A percentile compares a stretch with the other conserved stretches of the same genome.
Evolutionary conservation across 1,284 basidiomycete genomes (phyloP).

Genomic region (Sphagnurus paluster): DNA sequence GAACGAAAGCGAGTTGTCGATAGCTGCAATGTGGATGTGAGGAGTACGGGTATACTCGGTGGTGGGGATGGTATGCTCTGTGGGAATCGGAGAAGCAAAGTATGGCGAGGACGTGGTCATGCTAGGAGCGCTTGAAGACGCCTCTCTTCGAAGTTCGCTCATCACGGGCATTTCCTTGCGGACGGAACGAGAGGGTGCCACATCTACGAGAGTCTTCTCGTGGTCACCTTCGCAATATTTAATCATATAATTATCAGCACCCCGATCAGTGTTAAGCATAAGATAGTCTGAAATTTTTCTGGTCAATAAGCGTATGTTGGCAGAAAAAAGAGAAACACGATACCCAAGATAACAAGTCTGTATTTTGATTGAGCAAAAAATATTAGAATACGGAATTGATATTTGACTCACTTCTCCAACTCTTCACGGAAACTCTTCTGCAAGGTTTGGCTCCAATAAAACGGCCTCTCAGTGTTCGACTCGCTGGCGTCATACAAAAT

Average conservation of each 20-base stretch:
- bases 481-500: conserved; percentile 65
- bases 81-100: conserved; percentile 32
- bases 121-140: conserved; percentile 38
- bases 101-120: conserved; percentile 37
- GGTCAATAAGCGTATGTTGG: conserved; percentile 2
- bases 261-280: conserved; percentile 87
- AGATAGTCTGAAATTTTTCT: conserved; percentile 64
- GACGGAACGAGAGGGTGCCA: conserved; percentile 69
- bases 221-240: conserved; percentile 79
- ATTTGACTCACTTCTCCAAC: conserved; percentile 71
- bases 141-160: conserved; percentile 60
- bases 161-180: conserved; percentile 68
- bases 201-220: conserved; percentile 71
- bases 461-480: conserved; percentile 53
- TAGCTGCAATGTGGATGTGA: conserved; percentile 84
- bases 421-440: conserved; percentile 85
- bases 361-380: background rate
- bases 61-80: conserved; percentile 30
- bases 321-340: too few relatives aligned
- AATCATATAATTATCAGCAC: conserved; percentile 88
- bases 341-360: conserved; percentile 82
- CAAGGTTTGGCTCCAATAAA: conserved; percentile 78
- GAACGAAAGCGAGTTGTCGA: conserved; percentile 92
- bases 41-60: conserved; percentile 50
- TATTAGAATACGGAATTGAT: background rate